Conservation (phyloP, 2,329 filamentous ascomycete species). For the Nothophaeocryptopus gaeumannii region DNA sequence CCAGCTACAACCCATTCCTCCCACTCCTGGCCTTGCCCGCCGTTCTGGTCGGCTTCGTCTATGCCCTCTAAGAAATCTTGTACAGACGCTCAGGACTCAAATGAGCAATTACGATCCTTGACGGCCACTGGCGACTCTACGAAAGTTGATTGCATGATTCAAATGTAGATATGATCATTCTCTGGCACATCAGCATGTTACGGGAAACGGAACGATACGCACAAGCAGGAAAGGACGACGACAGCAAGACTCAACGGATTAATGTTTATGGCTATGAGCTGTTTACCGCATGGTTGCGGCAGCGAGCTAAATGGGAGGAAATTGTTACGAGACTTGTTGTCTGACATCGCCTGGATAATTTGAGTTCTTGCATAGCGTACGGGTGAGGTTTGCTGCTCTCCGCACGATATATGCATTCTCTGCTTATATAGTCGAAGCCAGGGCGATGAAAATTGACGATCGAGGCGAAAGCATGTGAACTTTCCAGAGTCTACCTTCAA, state of each 20-base stretch:
- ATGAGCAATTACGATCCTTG: constrained; percentile 17
- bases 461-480: neutral
- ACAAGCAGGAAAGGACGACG: neutral
- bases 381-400: neutral
- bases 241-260: neutral
- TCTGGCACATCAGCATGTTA: constrained; percentile 6
- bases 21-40: constrained; percentile 32
- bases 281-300: neutral
- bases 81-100: neutral
- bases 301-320: neutral
- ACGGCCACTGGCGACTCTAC: neutral
- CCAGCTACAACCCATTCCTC: constrained; percentile 19
- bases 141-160: constrained; percentile 24
- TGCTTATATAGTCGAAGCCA: neutral
- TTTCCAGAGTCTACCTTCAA: neutral
- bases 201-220: constrained; percentile 2
- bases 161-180: constrained; percentile 29
- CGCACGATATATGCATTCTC: neutral
- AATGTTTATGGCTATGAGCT: constrained; percentile 6
- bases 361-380: constrained; percentile 1
- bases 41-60: constrained; percentile 29
- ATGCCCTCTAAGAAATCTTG: constrained; percentile 26
- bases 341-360: neutral
- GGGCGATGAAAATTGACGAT: neutral
- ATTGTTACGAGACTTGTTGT: neutral